Conservation (phyloP, 2,329 filamentous ascomycete species). For the Emydomyces testavorans region DNA sequence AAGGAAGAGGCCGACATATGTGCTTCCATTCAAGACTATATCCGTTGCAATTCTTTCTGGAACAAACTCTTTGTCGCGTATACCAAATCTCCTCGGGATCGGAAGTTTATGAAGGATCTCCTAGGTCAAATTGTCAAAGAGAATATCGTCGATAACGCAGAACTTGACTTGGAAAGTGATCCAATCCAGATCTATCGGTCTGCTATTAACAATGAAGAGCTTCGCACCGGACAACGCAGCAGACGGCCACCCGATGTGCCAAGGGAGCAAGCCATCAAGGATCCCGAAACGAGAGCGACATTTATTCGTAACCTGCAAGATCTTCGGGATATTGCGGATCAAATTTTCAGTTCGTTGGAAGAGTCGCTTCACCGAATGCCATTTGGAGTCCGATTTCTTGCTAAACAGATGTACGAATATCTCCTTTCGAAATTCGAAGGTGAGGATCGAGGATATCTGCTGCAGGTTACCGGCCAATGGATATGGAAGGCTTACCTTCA, state of each 20-base stretch:
- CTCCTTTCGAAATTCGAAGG: constrained; percentile 66
- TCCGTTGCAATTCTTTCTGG: constrained; percentile 89
- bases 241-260: constrained; percentile 71
- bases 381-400: constrained; percentile 80
- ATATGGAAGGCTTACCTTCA: constrained; percentile 90
- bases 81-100: constrained; percentile 77
- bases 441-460: constrained; percentile 63
- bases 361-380: constrained; percentile 80
- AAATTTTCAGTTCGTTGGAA: constrained; percentile 72
- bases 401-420: constrained; percentile 71
- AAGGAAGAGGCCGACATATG: constrained; percentile 74
- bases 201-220: constrained; percentile 92
- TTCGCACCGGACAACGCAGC: constrained; percentile 78
- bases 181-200: constrained; percentile 95
- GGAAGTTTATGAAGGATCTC: constrained; percentile 81
- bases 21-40: constrained; percentile 65
- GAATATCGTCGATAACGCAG: constrained; percentile 84
- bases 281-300: constrained; percentile 78
- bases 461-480: constrained; percentile 82
- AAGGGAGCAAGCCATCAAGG: constrained; percentile 86
- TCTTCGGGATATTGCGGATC: constrained; percentile 84
- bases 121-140: constrained; percentile 76
- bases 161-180: constrained; percentile 87
- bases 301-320: constrained; percentile 94
- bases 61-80: constrained; percentile 76